A percentile compares a stretch with the other conserved stretches of the same genome.
These are phyloP conservation scores for Anisodus tanguticus DNA, from an alignment of 257 asterid species.

Conservation along the genomic window DNA sequence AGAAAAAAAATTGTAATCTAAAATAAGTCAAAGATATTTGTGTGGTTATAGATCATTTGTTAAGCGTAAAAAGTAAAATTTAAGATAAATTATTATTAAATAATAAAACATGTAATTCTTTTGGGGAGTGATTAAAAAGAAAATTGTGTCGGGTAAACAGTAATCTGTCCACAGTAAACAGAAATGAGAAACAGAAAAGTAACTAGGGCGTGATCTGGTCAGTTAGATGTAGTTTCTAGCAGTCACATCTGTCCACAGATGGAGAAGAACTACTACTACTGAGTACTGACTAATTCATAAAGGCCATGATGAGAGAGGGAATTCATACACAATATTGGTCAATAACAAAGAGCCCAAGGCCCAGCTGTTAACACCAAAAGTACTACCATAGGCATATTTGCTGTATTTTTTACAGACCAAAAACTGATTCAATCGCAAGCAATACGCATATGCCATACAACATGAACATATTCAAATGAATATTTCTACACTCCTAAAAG, in stretches of 20 bases:
- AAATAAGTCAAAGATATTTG: too few species aligned
- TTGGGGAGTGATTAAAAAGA: too few species aligned
- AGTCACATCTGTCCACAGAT: constrained; percentile 25
- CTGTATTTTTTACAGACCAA: constrained; percentile 23
- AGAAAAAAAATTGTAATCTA: too few species aligned
- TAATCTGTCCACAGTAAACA: too few species aligned
- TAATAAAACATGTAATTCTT: too few species aligned
- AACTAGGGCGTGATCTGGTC: constrained; percentile 18
- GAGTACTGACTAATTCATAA: constrained; percentile 23
- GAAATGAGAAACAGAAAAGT: background rate
- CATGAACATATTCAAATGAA: background rate
- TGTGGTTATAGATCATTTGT: too few species aligned
- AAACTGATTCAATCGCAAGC: constrained; percentile 32
- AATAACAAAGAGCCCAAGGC: background rate
- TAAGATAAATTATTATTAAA: too few species aligned
- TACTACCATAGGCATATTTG: constrained; percentile 29
- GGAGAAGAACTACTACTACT: constrained; percentile 24
- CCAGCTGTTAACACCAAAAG: constrained; percentile 37
- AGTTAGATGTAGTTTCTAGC: constrained; percentile 25
- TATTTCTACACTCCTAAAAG: constrained; percentile 1
- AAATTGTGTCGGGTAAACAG: too few species aligned
- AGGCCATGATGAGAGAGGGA: constrained; percentile 28
- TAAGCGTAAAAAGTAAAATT: too few species aligned
- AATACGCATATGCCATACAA: background rate
- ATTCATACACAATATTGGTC: too few species aligned